A percentile compares a stretch with the other conserved stretches of the same genome.
These are phyloP conservation scores for Curvularia verruculosa DNA, from an alignment of 2,329 filamentous ascomycete genomes.

Conservation along the genomic window DNA sequence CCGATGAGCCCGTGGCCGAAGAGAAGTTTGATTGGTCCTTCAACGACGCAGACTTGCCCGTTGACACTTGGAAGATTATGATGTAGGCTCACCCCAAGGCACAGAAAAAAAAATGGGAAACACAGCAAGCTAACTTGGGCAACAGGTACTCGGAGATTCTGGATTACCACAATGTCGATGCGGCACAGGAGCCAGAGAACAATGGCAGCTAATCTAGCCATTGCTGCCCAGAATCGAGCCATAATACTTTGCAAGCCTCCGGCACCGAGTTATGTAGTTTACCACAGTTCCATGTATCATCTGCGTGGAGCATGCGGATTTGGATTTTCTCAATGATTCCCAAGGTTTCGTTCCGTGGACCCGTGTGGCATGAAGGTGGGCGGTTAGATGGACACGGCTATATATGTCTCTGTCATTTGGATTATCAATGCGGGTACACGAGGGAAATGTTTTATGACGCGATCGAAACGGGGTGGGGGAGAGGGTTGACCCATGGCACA, in stretches of 20 bases:
- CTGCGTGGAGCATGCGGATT: conserved; percentile 23
- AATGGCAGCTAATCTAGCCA: conserved; percentile 39
- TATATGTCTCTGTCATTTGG: conserved; percentile 20
- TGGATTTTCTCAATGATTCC: conserved; percentile 23
- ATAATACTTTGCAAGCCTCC: conserved; percentile 21
- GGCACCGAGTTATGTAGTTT: conserved; percentile 18
- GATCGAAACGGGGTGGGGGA: too few species aligned
- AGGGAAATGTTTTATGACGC: conserved; percentile 12
- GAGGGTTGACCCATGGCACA: conserved; percentile 11
- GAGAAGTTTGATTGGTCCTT: conserved; percentile 99
- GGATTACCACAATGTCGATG: conserved; percentile 94
- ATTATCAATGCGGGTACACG: conserved; percentile 21
- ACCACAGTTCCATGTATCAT: conserved; percentile 18
- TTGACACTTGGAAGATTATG: conserved; percentile 99
- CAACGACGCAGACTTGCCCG: conserved; percentile 94
- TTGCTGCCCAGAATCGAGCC: conserved; percentile 9
- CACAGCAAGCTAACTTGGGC: conserved; percentile 22
- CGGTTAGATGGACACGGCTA: conserved; percentile 26
- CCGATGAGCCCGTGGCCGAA: conserved; percentile 91
- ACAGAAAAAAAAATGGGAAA: too few species aligned
- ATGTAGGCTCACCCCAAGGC: conserved; percentile 66
- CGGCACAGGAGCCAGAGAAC: conserved; percentile 56
- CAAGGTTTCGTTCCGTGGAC: conserved; percentile 24
- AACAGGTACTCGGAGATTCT: conserved; percentile 96
- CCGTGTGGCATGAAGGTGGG: conserved; percentile 16